Percentiles rank a stretch among this genome's conserved stretches.
These are phyloP conservation scores for Pseudomicrostroma phylloplanum DNA, from an alignment of 1,284 basidiomycete species.

Conservation along the genomic window DNA sequence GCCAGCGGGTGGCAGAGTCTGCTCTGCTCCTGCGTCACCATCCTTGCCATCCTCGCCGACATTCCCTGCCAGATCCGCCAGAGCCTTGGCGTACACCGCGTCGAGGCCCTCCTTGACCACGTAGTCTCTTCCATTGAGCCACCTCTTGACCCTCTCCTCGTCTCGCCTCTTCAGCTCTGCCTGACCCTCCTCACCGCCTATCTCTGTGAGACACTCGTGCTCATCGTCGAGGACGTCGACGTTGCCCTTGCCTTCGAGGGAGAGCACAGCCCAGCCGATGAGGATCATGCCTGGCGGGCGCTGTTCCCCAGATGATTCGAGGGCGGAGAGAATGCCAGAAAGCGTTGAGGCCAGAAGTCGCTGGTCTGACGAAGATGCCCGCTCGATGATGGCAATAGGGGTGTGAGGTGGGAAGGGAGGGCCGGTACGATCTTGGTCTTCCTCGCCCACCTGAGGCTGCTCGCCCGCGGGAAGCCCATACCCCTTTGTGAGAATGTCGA, in stretches of 20 bases:
- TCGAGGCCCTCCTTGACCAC: constrained; percentile 37
- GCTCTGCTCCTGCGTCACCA: too few relatives aligned
- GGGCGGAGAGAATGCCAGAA: constrained; percentile 63
- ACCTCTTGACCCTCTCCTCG: constrained; percentile 21
- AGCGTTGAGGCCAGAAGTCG: constrained; percentile 76
- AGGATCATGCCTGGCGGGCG: constrained; percentile 92
- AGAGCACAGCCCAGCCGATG: constrained; percentile 73
- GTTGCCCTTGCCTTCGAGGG: constrained; percentile 54
- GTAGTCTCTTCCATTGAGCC: constrained; percentile 24
- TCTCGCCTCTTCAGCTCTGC: constrained; percentile 21
- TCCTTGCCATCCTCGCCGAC: too few relatives aligned
- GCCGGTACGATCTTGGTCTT: constrained; percentile 52
- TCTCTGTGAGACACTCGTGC: constrained; percentile 5
- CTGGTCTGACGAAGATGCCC: constrained; percentile 86
- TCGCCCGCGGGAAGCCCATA: constrained; percentile 21
- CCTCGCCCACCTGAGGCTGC: constrained; percentile 28
- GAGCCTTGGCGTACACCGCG: constrained; percentile 18
- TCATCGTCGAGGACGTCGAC: constrained; percentile 56
- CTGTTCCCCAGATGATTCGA: constrained; percentile 74
- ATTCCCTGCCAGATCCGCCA: constrained; percentile 12
- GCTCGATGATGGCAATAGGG: constrained; percentile 87
- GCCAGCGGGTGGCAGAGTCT: too few relatives aligned
- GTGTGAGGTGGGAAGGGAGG: constrained; percentile 65
- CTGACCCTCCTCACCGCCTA: neutral
- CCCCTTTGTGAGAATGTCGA: constrained; percentile 58